phyloP scores from a whole-genome alignment of 2,329 filamentous ascomycete species.

The Tetracladium maxilliforme region DNA sequence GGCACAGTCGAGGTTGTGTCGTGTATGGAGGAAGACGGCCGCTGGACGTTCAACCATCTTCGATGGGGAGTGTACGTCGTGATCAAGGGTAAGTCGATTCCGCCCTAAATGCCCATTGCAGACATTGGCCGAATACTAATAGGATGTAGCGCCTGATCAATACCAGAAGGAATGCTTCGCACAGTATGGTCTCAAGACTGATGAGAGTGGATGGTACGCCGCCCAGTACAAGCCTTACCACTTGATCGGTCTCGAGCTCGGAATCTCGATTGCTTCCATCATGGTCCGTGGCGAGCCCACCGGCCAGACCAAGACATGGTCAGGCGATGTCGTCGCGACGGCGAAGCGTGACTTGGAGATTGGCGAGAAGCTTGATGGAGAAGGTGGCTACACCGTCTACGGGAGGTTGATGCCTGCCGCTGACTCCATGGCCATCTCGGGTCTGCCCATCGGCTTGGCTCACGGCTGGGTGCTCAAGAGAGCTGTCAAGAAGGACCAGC shows the following conservation, averaged over 20 bases:
- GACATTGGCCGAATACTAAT: neutral
- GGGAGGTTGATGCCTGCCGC: slow-evolving; percentile 24
- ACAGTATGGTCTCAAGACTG: slow-evolving; percentile 27
- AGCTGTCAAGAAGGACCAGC: slow-evolving; percentile 22
- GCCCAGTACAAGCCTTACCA: slow-evolving; percentile 30
- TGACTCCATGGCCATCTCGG: slow-evolving; percentile 22
- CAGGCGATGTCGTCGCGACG: slow-evolving; percentile 28
- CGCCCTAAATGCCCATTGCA: neutral
- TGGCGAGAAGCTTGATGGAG: slow-evolving; percentile 27
- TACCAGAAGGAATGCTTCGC: slow-evolving; percentile 26
- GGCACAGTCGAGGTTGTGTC: slow-evolving; percentile 29
- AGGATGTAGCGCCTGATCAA: slow-evolving; percentile 15
- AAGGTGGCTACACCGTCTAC: slow-evolving; percentile 28
- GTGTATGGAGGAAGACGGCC: slow-evolving; percentile 24
- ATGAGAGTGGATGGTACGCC: slow-evolving; percentile 22
- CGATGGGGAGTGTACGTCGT: slow-evolving; percentile 28
- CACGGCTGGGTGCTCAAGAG: slow-evolving; percentile 24
- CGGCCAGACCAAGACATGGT: slow-evolving; percentile 25
- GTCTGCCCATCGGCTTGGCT: slow-evolving; percentile 25
- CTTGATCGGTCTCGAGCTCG: slow-evolving; percentile 28
- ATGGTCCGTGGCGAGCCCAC: slow-evolving; percentile 29
- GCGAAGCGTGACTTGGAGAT: slow-evolving; percentile 27
- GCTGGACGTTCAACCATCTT: slow-evolving; percentile 22
- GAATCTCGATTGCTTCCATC: slow-evolving; percentile 25
- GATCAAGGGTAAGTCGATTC: slow-evolving; percentile 15